Percentiles rank a stretch among this genome's conserved stretches.
Conservation (phyloP, 345 rosid species). For the Eucalyptus shirleyi region DNA sequence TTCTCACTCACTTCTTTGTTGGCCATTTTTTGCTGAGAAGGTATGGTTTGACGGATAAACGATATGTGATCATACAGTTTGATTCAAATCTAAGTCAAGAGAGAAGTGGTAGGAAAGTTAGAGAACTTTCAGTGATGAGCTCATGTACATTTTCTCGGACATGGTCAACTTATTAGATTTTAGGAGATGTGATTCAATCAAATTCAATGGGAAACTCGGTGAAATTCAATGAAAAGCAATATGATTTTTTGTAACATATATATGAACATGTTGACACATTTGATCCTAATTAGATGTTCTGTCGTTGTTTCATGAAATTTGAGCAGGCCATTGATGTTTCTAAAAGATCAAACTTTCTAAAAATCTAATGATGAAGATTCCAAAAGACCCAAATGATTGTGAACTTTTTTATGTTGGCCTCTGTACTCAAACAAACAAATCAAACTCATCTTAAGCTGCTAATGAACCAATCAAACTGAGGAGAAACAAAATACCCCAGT, state of each 20-base stretch:
- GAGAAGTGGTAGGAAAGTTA: not conserved
- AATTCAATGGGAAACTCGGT: not conserved
- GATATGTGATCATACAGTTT: not conserved
- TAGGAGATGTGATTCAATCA: not conserved
- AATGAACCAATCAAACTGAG: not conserved
- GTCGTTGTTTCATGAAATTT: not conserved
- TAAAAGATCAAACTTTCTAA: not conserved
- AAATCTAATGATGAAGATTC: not conserved
- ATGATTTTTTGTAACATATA: not conserved
- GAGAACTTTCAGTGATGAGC: not conserved
- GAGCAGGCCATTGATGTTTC: not conserved
- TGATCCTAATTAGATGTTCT: not conserved
- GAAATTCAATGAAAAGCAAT: not conserved
- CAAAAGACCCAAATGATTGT: not conserved
- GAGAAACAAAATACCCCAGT: not conserved
- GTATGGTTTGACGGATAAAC: not conserved
- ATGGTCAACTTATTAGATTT: not conserved
- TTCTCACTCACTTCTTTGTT: not conserved
- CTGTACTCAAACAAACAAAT: not conserved
- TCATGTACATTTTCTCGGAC: not conserved
- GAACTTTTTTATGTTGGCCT: not conserved
- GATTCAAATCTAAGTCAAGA: not conserved
- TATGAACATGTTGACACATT: not conserved
- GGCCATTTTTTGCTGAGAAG: not conserved
- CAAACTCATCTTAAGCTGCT: not conserved